These are phyloP conservation scores for Trametes polyzona DNA, from an alignment of 1,284 basidiomycete species.

Conservation along the genomic window DNA sequence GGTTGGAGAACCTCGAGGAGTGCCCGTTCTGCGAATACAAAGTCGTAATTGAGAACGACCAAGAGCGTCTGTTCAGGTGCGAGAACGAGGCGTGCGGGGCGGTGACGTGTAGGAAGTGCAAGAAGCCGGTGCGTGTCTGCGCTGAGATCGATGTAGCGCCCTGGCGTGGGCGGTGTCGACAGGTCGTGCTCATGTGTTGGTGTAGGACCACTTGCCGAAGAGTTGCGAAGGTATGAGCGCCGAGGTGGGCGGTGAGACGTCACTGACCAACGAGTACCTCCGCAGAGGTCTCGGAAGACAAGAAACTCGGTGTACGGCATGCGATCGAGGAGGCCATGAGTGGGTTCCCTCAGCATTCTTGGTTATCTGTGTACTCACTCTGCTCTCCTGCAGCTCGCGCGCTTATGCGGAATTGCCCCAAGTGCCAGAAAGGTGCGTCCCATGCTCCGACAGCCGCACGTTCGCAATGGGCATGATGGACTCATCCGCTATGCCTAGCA, in stretches of 20 bases:
- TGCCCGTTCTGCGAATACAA: constrained; percentile 89
- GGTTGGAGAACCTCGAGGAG: constrained; percentile 75
- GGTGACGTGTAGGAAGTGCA: constrained; percentile 79
- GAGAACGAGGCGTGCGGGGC: constrained; percentile 72
- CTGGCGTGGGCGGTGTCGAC: too few species aligned
- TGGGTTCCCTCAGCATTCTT: constrained; percentile 37
- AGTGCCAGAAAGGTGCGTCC: constrained; percentile 68
- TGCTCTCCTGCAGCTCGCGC: constrained; percentile 60
- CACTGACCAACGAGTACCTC: not conserved
- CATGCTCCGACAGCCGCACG: not conserved
- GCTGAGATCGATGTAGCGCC: not conserved
- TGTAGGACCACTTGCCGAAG: constrained; percentile 83
- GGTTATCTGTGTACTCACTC: not conserved
- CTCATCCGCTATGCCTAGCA: constrained; percentile 47
- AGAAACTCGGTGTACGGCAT: constrained; percentile 73
- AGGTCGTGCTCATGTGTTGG: not conserved
- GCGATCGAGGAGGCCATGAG: constrained; percentile 90
- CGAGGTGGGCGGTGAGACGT: not conserved
- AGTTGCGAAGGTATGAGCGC: constrained; percentile 72
- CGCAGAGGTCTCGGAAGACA: constrained; percentile 73
- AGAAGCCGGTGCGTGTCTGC: constrained; percentile 58
- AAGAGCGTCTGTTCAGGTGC: constrained; percentile 82
- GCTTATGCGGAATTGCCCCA: constrained; percentile 84
- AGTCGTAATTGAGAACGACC: constrained; percentile 75
- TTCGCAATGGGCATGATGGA: not conserved